Conservation (phyloP, 2,329 filamentous ascomycete species). For the Didymella keratinophila region DNA sequence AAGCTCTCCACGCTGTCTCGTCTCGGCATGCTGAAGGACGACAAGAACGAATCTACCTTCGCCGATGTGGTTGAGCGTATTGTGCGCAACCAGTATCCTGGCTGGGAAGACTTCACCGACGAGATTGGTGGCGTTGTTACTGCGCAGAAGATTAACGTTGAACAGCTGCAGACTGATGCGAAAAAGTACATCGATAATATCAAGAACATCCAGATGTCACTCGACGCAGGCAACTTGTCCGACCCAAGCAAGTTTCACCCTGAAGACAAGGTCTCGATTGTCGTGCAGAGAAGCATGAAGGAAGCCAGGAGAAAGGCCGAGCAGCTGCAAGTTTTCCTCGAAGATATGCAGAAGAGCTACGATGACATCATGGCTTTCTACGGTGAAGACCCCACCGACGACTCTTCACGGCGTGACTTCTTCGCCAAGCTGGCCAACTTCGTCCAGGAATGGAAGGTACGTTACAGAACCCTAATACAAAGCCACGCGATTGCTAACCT, state of each 20-base stretch:
- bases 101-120: conserved; percentile 88
- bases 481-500: conserved; percentile 12
- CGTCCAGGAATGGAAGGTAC: conserved; percentile 86
- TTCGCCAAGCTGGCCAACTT: conserved; percentile 93
- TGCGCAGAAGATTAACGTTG: conserved; percentile 91
- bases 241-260: conserved; percentile 98
- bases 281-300: conserved; percentile 95
- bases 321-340: conserved; percentile 91
- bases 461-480: conserved; percentile 27
- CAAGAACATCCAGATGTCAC: conserved; percentile 87
- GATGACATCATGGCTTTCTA: conserved; percentile 97
- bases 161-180: conserved; percentile 86
- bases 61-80: conserved; percentile 96
- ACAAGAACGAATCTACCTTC: conserved; percentile 97
- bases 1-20: conserved; percentile 94
- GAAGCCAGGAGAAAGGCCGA: conserved; percentile 94
- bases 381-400: conserved; percentile 90
- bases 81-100: conserved; percentile 92
- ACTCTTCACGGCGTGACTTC: conserved; percentile 93
- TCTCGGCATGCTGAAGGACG: conserved; percentile 97
- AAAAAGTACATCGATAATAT: conserved; percentile 95
- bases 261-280: conserved; percentile 89
- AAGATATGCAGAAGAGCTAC: conserved; percentile 90
- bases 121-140: conserved; percentile 83
- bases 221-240: conserved; percentile 92